phyloP scores from a whole-genome alignment of 1,139 yeast genomes.

The Candida sojae region DNA sequence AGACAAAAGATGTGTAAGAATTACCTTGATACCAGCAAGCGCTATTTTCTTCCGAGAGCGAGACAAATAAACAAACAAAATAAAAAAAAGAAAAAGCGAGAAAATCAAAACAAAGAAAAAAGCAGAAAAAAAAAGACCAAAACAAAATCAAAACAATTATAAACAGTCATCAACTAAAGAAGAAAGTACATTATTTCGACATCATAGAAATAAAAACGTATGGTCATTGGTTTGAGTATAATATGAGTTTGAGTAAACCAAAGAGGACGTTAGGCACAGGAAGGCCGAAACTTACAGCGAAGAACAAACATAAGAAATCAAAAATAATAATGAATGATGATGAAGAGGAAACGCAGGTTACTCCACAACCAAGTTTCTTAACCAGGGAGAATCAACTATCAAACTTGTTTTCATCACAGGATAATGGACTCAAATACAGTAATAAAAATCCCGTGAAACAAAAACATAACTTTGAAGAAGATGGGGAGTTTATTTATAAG shows the following conservation, averaged over 20 bases:
- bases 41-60: too few relatives aligned
- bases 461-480: conserved; percentile 31
- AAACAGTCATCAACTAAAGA: not conserved
- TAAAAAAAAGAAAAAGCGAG: not conserved
- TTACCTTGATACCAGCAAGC: too few relatives aligned
- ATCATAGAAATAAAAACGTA: not conserved
- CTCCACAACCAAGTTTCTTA: conserved; percentile 6
- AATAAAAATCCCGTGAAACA: conserved; percentile 1
- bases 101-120: not conserved
- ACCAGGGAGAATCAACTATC: conserved; percentile 10
- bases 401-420: conserved; percentile 6
- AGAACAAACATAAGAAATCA: conserved; percentile 1
- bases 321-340: not conserved
- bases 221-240: not conserved
- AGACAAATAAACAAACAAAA: not conserved
- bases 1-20: not conserved
- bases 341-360: not conserved
- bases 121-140: not conserved
- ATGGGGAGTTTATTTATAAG: conserved; percentile 48
- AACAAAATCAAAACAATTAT: conserved; percentile 2
- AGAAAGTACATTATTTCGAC: too few relatives aligned
- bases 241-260: not conserved
- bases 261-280: conserved; percentile 1
- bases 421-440: not conserved
- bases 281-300: not conserved